phyloP scores from a whole-genome alignment of 192 early-diverging fungal species.

The Piromyces sp. region DNA sequence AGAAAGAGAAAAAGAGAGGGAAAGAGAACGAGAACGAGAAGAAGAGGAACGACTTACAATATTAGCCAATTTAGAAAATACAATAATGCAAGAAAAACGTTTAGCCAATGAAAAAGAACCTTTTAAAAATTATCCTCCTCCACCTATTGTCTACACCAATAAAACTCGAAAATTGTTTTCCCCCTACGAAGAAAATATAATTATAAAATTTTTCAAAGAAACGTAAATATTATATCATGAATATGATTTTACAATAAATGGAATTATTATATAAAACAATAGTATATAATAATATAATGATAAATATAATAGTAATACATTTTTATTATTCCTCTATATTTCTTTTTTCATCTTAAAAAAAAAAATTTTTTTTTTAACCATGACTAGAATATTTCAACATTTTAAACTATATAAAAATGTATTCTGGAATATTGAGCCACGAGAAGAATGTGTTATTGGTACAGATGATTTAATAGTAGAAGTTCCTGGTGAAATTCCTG shows the following conservation, averaged over 20 bases:
- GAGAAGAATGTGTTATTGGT: background rate
- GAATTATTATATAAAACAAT: too few species aligned
- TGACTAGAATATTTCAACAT: background rate
- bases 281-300: too few species aligned
- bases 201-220: background rate
- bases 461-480: background rate
- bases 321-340: too few species aligned
- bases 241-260: too few species aligned
- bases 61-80: background rate
- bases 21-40: background rate
- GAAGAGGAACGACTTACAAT: background rate
- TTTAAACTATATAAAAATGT: background rate
- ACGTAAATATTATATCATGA: background rate
- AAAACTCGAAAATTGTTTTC: background rate
- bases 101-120: background rate
- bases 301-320: too few species aligned
- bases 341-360: too few species aligned
- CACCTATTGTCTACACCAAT: background rate
- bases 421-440: background rate
- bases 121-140: background rate
- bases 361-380: too few species aligned
- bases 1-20: background rate
- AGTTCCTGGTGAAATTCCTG: background rate
- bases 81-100: background rate
- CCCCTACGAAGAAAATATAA: background rate